These are phyloP conservation scores for Persicaria maculosa DNA, from an alignment of 148 eudicot species.

Conservation along the genomic window DNA sequence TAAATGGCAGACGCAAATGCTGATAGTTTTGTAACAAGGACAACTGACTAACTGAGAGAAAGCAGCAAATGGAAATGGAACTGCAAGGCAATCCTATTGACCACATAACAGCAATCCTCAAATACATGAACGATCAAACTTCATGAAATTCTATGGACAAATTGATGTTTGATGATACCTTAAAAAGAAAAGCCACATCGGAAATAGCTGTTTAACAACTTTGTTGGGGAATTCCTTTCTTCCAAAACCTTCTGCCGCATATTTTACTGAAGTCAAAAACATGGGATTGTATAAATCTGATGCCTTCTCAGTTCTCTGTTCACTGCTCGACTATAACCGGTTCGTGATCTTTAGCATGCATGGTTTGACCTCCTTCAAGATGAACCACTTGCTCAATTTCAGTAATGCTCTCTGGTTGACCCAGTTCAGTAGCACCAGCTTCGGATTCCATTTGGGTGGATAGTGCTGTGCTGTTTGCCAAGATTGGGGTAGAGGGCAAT, in stretches of 20 bases:
- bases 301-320: slow-evolving; percentile 20
- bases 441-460: slow-evolving; percentile 19
- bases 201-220: slow-evolving; percentile 5
- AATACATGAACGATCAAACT: not conserved
- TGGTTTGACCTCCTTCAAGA: slow-evolving; percentile 10
- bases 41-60: not conserved
- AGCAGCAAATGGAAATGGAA: slow-evolving; percentile 1
- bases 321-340: slow-evolving; percentile 37
- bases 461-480: not conserved
- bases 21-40: not conserved
- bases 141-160: slow-evolving; percentile 11
- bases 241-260: not conserved
- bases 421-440: slow-evolving; percentile 15
- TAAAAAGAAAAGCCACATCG: slow-evolving; percentile 4
- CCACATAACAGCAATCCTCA: slow-evolving; percentile 6
- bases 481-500: slow-evolving; percentile 5
- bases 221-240: not conserved
- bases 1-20: slow-evolving; percentile 1
- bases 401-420: slow-evolving; percentile 4
- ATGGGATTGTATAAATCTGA: not conserved
- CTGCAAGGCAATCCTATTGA: slow-evolving; percentile 7
- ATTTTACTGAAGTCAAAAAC: slow-evolving; percentile 5
- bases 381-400: slow-evolving; percentile 17
- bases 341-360: slow-evolving; percentile 17
- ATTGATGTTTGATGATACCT: slow-evolving; percentile 1